Evolutionary conservation across 2,329 filamentous ascomycete genomes (phyloP).

Genomic region (Claviceps sp.): DNA sequence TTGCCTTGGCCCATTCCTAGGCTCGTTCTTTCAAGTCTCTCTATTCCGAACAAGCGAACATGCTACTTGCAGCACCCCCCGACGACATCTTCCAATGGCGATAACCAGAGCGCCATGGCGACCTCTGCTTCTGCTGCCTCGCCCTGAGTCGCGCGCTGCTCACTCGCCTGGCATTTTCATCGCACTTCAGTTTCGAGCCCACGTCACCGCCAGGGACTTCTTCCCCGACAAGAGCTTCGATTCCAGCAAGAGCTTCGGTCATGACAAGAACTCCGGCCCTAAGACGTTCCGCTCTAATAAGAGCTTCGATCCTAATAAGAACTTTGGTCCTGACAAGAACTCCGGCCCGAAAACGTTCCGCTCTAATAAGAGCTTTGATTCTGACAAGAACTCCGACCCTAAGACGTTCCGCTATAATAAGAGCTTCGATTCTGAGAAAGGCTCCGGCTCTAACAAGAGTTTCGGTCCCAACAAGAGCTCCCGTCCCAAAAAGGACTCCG

Average conservation of each 20-base stretch:
- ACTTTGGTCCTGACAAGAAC: not conserved
- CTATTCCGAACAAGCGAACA: constrained; percentile 4
- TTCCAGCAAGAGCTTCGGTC: not conserved
- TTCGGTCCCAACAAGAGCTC: not conserved
- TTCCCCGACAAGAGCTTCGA: not conserved
- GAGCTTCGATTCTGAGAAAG: not conserved
- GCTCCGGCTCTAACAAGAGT: not conserved
- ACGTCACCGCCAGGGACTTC: not conserved
- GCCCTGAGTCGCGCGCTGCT: not conserved
- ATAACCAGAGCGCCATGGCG: constrained; percentile 11
- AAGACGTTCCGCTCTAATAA: not conserved
- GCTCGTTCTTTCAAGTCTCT: not conserved
- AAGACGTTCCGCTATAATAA: not conserved
- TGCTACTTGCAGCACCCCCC: constrained; percentile 2
- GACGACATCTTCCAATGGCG: constrained; percentile 11
- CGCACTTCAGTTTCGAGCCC: not conserved
- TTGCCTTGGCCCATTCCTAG: not conserved
- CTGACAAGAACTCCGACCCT: not conserved
- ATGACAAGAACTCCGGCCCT: no score
- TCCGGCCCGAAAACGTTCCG: not conserved
- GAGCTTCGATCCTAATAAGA: not conserved
- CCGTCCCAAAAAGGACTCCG: not conserved
- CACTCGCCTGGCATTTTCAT: not conserved
- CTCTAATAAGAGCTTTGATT: not conserved
- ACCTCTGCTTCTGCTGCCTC: constrained; percentile 1